Evolutionary conservation across 305 asterid genomes (phyloP), one percentile per base, ranked within the genome.

Genomic region (Rubia tinctorum): DNA sequence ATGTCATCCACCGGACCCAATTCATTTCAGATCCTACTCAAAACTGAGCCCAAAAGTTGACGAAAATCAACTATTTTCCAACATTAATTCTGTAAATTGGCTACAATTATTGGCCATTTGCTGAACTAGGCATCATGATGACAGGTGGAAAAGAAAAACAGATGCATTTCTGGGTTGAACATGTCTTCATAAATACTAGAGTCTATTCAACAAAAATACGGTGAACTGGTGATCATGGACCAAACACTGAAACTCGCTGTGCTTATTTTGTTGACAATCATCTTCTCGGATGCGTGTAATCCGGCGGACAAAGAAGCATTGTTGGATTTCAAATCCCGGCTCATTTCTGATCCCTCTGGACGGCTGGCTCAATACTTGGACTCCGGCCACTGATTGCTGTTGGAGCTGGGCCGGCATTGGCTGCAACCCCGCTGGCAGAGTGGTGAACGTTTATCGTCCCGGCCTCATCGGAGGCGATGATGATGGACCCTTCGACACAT

Each of bases 341-440:
- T 89, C 81, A 82, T 83, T n/a, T 73, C 53, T 7, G 93, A 91
- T 67, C 91, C 93, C 10, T 82, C 74, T 14, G 20, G 65, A 1
- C 59, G 87, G 62, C 84, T 91, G n/a, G n/a, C n/a, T n/a, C 61
- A 39, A 66, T 12, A 73, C 97, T 53, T 89, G 96, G 96, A 63
- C 15, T n/a, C 79, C 89, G 4, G n/a, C 79, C 64, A 84, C 85
- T 7, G 95, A 89, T 77, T 91, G 96, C 73, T 91, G 96, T 86
- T 75, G 66, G n/a, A 15, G 75, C 11, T 91, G 95, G 95, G 84
- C 74, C 7, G 96, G 97, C 44, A 66, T 91, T 37, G 75, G 74
- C 0, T 89, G 96, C 56, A 83, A 83, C 22, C 7, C 62, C 65
- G 68, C 83, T 7, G 88, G 87, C 23, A 80, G 93, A 72, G 95